A percentile compares a stretch with the other conserved stretches of the same genome.
Evolutionary conservation across 2,329 filamentous ascomycete genomes (phyloP).

Genomic region (Epicoccum sorghinum): DNA sequence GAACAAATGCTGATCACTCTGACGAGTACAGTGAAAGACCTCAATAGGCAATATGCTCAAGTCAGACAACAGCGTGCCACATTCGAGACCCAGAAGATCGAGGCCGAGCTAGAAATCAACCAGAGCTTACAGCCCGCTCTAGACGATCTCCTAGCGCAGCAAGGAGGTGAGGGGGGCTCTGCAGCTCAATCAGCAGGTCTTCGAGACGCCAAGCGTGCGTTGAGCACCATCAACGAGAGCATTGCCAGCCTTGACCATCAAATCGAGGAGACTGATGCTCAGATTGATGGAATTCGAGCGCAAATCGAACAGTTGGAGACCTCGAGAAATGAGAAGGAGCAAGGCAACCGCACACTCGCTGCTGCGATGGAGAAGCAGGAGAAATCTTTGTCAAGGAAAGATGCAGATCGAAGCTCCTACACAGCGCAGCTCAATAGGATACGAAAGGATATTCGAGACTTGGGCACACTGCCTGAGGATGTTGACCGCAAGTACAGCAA

Average conservation of each 20-base stretch:
- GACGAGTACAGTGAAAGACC: conserved; percentile 69
- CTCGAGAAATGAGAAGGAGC: conserved; percentile 67
- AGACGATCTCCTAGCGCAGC: conserved; percentile 69
- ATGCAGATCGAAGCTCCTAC: conserved; percentile 83
- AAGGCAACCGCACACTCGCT: conserved; percentile 76
- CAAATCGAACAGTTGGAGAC: conserved; percentile 66
- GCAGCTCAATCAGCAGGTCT: conserved; percentile 62
- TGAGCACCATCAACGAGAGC: conserved; percentile 75
- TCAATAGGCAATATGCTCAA: conserved; percentile 79
- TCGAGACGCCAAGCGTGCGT: conserved; percentile 78
- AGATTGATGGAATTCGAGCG: conserved; percentile 66
- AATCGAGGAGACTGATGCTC: conserved; percentile 74
- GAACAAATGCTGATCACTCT: conserved; percentile 79
- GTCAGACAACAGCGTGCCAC: conserved; percentile 75
- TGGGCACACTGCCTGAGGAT: conserved; percentile 92
- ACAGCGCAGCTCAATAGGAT: conserved; percentile 79
- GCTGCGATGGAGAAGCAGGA: conserved; percentile 82
- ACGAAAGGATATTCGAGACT: conserved; percentile 85
- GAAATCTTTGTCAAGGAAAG: conserved; percentile 88
- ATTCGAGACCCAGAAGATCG: conserved; percentile 79
- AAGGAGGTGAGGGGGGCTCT: conserved; percentile 60
- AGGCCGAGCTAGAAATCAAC: conserved; percentile 85
- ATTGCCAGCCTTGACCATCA: conserved; percentile 71
- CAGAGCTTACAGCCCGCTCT: conserved; percentile 87
- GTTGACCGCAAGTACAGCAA: conserved; percentile 90